Base-by-base conservation (phyloP, 1,284 basidiomycete genomes). In the Schizopora paradoxa region DNA sequence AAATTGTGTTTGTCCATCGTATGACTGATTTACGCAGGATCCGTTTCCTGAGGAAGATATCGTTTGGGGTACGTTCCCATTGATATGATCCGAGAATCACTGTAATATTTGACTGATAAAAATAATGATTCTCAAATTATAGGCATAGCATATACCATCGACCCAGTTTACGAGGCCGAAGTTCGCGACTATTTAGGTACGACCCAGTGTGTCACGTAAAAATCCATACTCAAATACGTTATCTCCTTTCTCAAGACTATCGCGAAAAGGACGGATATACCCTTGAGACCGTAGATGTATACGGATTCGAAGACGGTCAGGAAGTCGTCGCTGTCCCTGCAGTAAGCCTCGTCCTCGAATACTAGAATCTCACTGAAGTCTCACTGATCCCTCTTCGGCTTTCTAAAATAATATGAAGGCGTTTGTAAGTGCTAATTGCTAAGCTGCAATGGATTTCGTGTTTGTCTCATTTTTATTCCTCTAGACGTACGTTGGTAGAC, bases 201-300 rank as follows among this genome's bases (percentile, higher is more conserved):
- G 65, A 52, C 31, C 33, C 21, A n/a, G 4, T 5, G 10, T 39
- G 4, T 10, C 2, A n/a, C 10, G 3, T 18, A 1, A 23, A 28
- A 8, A n/a, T 3, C 4, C 13, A 38, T 38, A 13, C 7, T 22
- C n/a, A 7, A 7, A 7, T 10, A 8, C 36, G 36, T 18, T 26
- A n/a, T 19, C 16, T 26, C 13, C 18, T 34, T 36, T 27, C 34
- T 29, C 45, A 36, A 86, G 86, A 88, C 58, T 78, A 88, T 58
- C 71, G 90, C 49, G 89, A 91, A 67, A 91, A 91, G 78, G 82
- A 86, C 55, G 86, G 86, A n/a, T 87, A 87, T 61, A 82, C 82
- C 2, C 66, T 82, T 55, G 78, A 86, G 52, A 69, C 66, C 2
- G 58, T 86, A 19, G 76, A 86, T 55, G 70, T 87, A 10, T 77